phyloP scores from a whole-genome alignment of 768 basidiomycete species.

The Agaricus sinodeliciosus region DNA sequence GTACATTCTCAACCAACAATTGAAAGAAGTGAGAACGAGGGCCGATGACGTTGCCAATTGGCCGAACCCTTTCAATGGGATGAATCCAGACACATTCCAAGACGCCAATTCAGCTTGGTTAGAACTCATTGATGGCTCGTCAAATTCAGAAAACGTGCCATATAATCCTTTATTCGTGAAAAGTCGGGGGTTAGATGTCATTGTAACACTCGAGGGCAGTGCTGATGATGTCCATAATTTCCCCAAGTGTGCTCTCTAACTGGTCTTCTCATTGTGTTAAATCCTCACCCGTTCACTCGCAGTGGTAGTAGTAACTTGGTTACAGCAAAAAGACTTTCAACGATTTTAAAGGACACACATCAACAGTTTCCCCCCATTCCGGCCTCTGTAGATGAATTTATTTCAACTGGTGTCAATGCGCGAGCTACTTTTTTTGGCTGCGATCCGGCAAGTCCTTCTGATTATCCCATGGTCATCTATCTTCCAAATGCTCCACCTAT shows the following conservation, averaged over 20 bases:
- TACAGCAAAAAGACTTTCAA: conserved; percentile 37
- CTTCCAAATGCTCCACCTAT: conserved; percentile 74
- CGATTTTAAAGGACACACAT: conserved; percentile 40
- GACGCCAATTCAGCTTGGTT: conserved; percentile 48
- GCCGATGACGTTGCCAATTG: conserved; percentile 61
- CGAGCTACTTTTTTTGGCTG: conserved; percentile 82
- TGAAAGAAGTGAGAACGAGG: conserved; percentile 41
- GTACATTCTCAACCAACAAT: conserved; percentile 40
- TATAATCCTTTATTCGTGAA: conserved; percentile 66
- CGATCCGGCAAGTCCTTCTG: conserved; percentile 43
- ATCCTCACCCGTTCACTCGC: neutral
- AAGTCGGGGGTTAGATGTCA: conserved; percentile 61
- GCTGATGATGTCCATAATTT: conserved; percentile 49
- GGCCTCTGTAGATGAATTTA: conserved; percentile 39
- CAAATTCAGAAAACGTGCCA: conserved; percentile 67
- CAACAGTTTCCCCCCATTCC: conserved; percentile 64
- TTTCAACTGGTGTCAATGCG: conserved; percentile 53
- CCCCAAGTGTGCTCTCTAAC: conserved; percentile 49
- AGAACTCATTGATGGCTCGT: conserved; percentile 64
- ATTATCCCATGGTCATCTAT: conserved; percentile 66
- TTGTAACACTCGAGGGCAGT: conserved; percentile 69
- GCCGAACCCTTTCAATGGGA: conserved; percentile 55
- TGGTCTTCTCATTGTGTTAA: neutral
- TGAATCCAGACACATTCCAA: conserved; percentile 42
- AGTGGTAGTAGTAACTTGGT: conserved; percentile 50